phyloP scores from a whole-genome alignment of 176 grass and related monocot species.

The Secale cereale region DNA sequence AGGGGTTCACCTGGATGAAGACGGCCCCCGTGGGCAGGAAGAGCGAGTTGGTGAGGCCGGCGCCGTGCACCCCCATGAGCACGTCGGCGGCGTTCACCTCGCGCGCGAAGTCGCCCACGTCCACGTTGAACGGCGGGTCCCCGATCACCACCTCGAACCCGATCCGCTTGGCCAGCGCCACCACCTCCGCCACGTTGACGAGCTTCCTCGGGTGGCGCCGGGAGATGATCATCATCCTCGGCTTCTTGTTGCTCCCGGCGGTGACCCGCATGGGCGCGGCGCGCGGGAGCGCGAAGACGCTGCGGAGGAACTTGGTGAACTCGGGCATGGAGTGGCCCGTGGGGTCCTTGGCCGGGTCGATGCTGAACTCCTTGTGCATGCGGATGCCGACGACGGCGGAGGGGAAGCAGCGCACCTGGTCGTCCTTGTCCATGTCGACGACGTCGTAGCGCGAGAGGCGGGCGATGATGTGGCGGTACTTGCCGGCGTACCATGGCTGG shows the following conservation, averaged over 20 bases:
- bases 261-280: slow-evolving; percentile 17
- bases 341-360: slow-evolving; percentile 46
- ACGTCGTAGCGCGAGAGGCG: slow-evolving; percentile 48
- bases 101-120: slow-evolving; percentile 64
- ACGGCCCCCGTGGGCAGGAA: slow-evolving; percentile 71
- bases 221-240: slow-evolving; percentile 82
- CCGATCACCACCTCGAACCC: slow-evolving; percentile 92
- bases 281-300: slow-evolving; percentile 41
- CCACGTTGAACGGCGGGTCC: slow-evolving; percentile 65
- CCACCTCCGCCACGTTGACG: slow-evolving; percentile 53
- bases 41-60: slow-evolving; percentile 81
- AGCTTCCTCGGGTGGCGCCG: slow-evolving; percentile 64
- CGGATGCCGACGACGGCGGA: slow-evolving; percentile 56
- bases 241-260: background rate
- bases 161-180: slow-evolving; percentile 38
- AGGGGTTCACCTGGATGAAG: slow-evolving; percentile 76
- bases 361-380: slow-evolving; percentile 86
- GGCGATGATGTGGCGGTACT: slow-evolving; percentile 43
- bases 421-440: slow-evolving; percentile 63
- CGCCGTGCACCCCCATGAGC: slow-evolving; percentile 86
- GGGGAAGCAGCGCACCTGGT: slow-evolving; percentile 61
- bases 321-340: slow-evolving; percentile 63
- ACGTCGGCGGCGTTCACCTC: slow-evolving; percentile 76
- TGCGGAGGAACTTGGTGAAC: slow-evolving; percentile 81
- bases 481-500: slow-evolving; percentile 63